Percentiles rank a stretch among this genome's conserved stretches.
Conservation (phyloP, 2,329 filamentous ascomycete species). For the Aspergillus costaricaensis region DNA sequence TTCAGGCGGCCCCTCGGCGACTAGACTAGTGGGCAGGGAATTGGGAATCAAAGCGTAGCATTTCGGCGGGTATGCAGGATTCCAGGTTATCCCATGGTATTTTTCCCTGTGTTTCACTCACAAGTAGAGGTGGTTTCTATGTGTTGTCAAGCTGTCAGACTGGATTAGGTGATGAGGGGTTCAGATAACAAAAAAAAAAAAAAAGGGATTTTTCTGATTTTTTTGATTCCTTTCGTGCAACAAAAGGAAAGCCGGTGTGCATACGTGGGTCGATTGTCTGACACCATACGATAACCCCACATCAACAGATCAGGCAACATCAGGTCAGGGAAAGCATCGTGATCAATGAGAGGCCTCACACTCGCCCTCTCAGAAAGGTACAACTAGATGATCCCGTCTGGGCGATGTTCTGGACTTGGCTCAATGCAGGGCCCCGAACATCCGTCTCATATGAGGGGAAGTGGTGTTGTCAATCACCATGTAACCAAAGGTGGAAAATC, state of each 20-base stretch:
- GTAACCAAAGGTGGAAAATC: neutral
- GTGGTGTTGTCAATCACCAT: neutral
- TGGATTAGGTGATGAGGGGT: neutral
- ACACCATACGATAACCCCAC: constrained; percentile 11
- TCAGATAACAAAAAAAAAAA: neutral
- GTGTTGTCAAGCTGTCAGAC: neutral
- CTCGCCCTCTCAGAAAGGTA: neutral
- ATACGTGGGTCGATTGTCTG: neutral
- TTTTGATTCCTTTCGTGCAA: neutral
- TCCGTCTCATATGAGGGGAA: neutral
- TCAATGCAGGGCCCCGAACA: constrained; percentile 5
- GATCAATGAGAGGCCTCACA: neutral
- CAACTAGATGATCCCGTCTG: neutral
- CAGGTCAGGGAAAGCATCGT: constrained; percentile 4
- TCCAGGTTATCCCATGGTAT: neutral
- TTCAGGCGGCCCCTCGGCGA: neutral
- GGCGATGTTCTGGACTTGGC: neutral
- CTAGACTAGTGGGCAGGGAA: neutral
- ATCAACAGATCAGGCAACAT: constrained; percentile 10
- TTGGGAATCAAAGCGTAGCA: no score
- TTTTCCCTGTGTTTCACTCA: no score
- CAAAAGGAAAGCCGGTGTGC: neutral
- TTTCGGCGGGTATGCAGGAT: neutral
- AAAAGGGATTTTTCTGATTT: no score
- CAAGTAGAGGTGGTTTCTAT: neutral